phyloP scores from a whole-genome alignment of 73 alveolate species.

The Blepharisma japonicum region DNA sequence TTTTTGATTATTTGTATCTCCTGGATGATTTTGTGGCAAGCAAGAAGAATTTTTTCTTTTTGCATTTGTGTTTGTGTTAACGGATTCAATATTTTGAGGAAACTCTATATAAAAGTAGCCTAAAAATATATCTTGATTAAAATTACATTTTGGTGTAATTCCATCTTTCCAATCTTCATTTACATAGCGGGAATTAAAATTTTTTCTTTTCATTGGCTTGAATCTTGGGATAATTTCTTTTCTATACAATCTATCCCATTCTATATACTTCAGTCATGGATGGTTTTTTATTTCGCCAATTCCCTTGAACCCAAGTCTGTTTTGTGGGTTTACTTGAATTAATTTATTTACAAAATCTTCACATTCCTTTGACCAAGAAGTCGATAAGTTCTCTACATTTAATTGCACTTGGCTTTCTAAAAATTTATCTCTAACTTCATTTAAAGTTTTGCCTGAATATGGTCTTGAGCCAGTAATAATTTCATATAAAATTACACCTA shows the following conservation, averaged over 20 bases:
- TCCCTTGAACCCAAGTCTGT: constrained; percentile 88
- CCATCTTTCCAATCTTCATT: not conserved
- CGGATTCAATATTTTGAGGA: too few species aligned
- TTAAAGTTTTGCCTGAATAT: not conserved
- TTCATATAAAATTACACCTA: not conserved
- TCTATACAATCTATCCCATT: constrained; percentile 72
- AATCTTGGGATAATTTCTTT: constrained; percentile 80
- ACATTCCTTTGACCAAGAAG: constrained; percentile 91
- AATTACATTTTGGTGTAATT: not conserved
- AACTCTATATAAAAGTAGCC: not conserved
- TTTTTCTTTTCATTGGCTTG: constrained; percentile 32
- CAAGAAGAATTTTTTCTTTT: too few species aligned
- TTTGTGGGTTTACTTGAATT: constrained; percentile 54
- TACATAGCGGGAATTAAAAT: not conserved
- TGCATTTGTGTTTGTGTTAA: too few species aligned
- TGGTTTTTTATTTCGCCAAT: constrained; percentile 88
- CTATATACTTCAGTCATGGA: constrained; percentile 89
- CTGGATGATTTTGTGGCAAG: too few species aligned
- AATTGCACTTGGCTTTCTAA: constrained; percentile 56
- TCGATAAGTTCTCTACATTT: constrained; percentile 73
- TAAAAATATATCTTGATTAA: not conserved
- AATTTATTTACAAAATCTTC: constrained; percentile 82
- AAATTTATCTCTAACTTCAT: not conserved
- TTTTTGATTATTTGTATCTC: too few species aligned
- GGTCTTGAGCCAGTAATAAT: not conserved